Evolutionary conservation across 2,329 filamentous ascomycete species (phyloP).

Genomic region (Ceratocystis lukuohia): DNA sequence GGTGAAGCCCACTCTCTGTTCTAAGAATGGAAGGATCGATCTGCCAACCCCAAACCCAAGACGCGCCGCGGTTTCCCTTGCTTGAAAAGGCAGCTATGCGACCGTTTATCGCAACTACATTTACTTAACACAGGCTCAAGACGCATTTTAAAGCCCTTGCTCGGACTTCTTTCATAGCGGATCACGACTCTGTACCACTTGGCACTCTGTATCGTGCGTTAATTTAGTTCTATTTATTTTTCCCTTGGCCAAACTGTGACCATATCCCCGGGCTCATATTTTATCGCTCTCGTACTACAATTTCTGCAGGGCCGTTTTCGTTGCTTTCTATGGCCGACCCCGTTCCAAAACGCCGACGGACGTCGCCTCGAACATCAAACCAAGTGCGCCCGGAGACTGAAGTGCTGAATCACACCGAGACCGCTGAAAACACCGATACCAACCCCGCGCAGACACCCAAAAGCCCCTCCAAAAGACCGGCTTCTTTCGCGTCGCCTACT

Average conservation of each 20-base stretch:
- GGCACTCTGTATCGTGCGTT: no score
- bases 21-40: slow-evolving; percentile 11
- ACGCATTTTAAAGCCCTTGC: not conserved
- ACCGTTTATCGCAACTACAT: not conserved
- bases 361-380: slow-evolving; percentile 39
- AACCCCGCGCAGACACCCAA: slow-evolving; percentile 27
- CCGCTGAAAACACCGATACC: slow-evolving; percentile 20
- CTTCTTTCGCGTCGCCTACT: slow-evolving; percentile 51
- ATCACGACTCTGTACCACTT: not conserved
- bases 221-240: no score
- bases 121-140: not conserved
- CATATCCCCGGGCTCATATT: not conserved
- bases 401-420: slow-evolving; percentile 12
- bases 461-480: slow-evolving; percentile 31
- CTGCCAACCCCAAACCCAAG: not conserved
- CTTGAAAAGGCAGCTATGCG: not conserved
- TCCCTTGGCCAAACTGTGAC: not conserved
- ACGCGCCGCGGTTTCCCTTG: slow-evolving; percentile 16
- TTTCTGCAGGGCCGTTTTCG: not conserved
- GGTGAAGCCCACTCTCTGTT: slow-evolving; percentile 22
- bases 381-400: slow-evolving; percentile 22
- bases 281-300: not conserved
- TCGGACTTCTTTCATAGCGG: not conserved
- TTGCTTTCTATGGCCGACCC: slow-evolving; percentile 36
- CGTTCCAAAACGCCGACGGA: slow-evolving; percentile 51